Evolutionary conservation across 2,329 filamentous ascomycete species (phyloP), one percentile per base, ranked within the genome.

Genomic region (Amauroascus niger): DNA sequence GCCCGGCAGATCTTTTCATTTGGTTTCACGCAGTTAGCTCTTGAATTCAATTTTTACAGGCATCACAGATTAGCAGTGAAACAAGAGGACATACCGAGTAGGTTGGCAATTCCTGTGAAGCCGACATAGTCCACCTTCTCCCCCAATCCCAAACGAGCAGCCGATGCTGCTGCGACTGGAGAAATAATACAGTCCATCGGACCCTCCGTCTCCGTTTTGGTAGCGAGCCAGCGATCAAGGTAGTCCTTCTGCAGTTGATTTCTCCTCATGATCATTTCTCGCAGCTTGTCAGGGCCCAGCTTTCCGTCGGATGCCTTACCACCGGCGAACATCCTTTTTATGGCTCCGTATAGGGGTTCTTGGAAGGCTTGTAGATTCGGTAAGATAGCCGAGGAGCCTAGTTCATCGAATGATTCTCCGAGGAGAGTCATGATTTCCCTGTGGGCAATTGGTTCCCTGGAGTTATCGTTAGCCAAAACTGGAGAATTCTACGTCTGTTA

Each of bases 361-460:
- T 60, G 52, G 52, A 60, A 64, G 7, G 59, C 58, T 33, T 61
- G 57, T 2, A 65, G 54, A 1, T 49, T 44, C 63, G 64, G 65
- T 28, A 66, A 46, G 9, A 68, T 62, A 1, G 68, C 65, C 1
- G 68, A 68, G 1, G 67, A 65, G 2, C 67, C 67, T 0, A 68
- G 58, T 5, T 64, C 64, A 45, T 66, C 58, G 55, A 69, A 69
- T 1, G 64, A 63, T 39, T 57, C 53, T 30, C 64, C 63, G 49
- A 67, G 56, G 28, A 62, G 59, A 1, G 55, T 45, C 0, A 57
- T 52, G 43, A 69, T 69, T 28, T 64, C 63, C 2, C 60, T 57
- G 52, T 72, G 69, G 22, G 65, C 59, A 7, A 61, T 57, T 3
- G 68, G 64, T 30, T 61, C 55, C 63, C 63, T 65, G 14, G 24